Conservation (phyloP, 1,139 yeast species). For the Pichia sp. region DNA sequence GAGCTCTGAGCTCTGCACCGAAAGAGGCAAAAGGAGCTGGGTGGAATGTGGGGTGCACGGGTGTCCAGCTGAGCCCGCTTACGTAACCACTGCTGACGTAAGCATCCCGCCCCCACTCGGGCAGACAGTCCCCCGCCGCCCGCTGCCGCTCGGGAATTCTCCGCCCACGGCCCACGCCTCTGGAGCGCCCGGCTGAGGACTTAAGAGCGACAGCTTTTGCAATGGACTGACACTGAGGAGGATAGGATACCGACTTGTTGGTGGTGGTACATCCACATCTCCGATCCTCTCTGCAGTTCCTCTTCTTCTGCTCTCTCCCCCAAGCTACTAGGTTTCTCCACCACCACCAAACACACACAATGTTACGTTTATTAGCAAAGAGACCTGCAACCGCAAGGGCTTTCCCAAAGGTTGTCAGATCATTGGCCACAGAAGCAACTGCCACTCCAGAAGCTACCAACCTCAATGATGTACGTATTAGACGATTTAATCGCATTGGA, state of each 20-base stretch:
- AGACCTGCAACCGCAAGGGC: conserved; percentile 15
- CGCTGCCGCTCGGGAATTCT: conserved; percentile 1
- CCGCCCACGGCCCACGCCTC: too few species aligned
- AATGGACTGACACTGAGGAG: neutral
- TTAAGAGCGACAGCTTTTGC: too few species aligned
- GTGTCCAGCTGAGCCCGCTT: too few species aligned
- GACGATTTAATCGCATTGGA: too few species aligned
- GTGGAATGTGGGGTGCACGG: too few species aligned
- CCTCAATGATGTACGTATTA: conserved; percentile 12
- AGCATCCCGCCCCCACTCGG: neutral
- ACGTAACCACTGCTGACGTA: neutral
- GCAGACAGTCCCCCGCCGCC: conserved; percentile 8
- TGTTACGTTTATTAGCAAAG: conserved; percentile 24
- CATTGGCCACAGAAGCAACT: conserved; percentile 27
- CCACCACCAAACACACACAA: conserved; percentile 2
- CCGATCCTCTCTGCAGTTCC: neutral
- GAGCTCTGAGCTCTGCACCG: too few species aligned
- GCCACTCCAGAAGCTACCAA: conserved; percentile 13
- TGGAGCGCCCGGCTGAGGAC: too few species aligned
- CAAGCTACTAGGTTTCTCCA: too few species aligned
- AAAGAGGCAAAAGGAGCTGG: too few species aligned
- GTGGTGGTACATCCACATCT: too few species aligned
- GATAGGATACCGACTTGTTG: too few species aligned
- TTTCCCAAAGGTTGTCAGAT: conserved; percentile 17
- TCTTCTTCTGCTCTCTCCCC: neutral